A percentile compares a stretch with the other conserved stretches of the same genome.
Conservation (phyloP, 2,329 filamentous ascomycete species). For the Huntiella omanensis region DNA sequence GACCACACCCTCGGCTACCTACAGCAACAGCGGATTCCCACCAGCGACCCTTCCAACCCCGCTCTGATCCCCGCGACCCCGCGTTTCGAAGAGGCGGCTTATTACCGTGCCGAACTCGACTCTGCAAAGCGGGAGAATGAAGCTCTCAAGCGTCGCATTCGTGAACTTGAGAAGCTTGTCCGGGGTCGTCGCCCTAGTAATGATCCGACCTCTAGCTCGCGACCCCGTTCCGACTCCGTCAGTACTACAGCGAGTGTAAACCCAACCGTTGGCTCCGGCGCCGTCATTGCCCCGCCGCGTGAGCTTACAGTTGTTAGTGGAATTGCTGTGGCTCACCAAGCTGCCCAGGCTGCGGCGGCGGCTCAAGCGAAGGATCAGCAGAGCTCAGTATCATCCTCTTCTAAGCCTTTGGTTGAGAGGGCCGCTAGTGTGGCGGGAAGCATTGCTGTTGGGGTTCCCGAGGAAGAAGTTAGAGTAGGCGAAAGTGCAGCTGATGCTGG, state of each 20-base stretch:
- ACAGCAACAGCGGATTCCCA: slow-evolving; percentile 26
- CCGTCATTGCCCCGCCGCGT: slow-evolving; percentile 12
- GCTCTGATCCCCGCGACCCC: slow-evolving; percentile 36
- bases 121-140: slow-evolving; percentile 46
- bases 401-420: slow-evolving; percentile 23
- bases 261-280: slow-evolving; percentile 17
- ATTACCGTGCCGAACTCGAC: slow-evolving; percentile 41
- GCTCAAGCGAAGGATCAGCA: neutral
- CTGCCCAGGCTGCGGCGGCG: slow-evolving; percentile 1
- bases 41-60: slow-evolving; percentile 25
- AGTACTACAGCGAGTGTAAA: slow-evolving; percentile 28
- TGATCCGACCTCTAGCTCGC: slow-evolving; percentile 16
- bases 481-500: slow-evolving; percentile 39
- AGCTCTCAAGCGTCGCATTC: slow-evolving; percentile 36
- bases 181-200: slow-evolving; percentile 30
- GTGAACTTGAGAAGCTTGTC: slow-evolving; percentile 40
- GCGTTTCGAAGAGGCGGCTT: slow-evolving; percentile 43
- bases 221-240: slow-evolving; percentile 36
- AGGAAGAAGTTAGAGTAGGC: slow-evolving; percentile 40
- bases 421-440: slow-evolving; percentile 26
- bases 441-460: slow-evolving; percentile 34
- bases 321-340: neutral
- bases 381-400: slow-evolving; percentile 16
- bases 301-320: slow-evolving; percentile 2
- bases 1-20: slow-evolving; percentile 28